Conservation (phyloP, 108 stramenopile species). For the Cyclotella distinguenda region DNA sequence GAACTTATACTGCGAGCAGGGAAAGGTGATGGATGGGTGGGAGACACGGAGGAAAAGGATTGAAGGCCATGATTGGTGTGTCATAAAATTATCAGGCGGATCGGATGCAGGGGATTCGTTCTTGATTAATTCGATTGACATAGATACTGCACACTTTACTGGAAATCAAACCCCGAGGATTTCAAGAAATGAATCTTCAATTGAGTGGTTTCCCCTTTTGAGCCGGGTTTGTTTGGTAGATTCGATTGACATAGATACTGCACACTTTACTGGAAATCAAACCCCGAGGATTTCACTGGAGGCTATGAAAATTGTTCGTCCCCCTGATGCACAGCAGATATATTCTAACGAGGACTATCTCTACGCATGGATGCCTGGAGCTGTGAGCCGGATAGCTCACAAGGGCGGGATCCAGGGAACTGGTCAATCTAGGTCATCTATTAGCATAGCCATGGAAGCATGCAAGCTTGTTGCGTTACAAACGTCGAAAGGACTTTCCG, state of each 20-base stretch:
- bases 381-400: constrained; percentile 49
- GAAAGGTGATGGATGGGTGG: constrained; percentile 97
- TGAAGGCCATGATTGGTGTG: constrained; percentile 92
- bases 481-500: not conserved
- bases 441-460: constrained; percentile 56
- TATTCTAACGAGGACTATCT: constrained; percentile 23
- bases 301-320: constrained; percentile 34
- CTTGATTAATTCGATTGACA: constrained; percentile 52
- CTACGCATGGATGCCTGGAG: constrained; percentile 55
- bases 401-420: constrained; percentile 69
- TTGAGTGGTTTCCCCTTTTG: constrained; percentile 80
- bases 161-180: constrained; percentile 86
- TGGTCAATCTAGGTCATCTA: constrained; percentile 50
- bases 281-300: constrained; percentile 76
- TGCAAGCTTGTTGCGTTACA: constrained; percentile 26
- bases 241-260: constrained; percentile 83
- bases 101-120: not conserved
- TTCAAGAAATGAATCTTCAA: not conserved
- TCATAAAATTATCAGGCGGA: constrained; percentile 65
- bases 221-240: constrained; percentile 55
- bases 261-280: constrained; percentile 93
- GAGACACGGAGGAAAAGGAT: constrained; percentile 76
- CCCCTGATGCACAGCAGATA: not conserved
- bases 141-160: constrained; percentile 93
- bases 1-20: constrained; percentile 81